Evolutionary conservation across 495 filamentous ascomycete genomes (phyloP), one percentile per base, ranked within the genome.

Genomic region (Lasiosphaeris hirsuta): DNA sequence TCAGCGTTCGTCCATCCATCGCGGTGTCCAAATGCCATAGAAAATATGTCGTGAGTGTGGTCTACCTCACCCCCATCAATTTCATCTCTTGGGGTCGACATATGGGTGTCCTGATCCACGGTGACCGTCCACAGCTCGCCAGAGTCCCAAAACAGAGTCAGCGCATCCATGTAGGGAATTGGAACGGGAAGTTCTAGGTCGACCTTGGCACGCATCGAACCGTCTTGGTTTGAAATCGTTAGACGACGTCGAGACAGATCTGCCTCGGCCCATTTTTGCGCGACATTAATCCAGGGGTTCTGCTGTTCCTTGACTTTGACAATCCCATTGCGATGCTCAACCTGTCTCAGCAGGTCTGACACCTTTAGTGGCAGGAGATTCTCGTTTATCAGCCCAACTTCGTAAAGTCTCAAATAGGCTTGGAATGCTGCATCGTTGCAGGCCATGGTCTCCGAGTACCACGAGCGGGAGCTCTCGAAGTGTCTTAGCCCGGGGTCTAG

Each of bases 391-490:
- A 96, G 73, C 0, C 87, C 86, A 40, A 81, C 85, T 36, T 82
- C 56, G 63, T 91, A 84, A 0, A 98, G 77, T 2, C 78, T 78
- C 23, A 79, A 70, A 64, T 93, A 96, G 10, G 92, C 89, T 63
- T 90, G 81, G 51, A 96, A 94, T 0, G 91, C 89, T 2, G 90
- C 86, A 65, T 97, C 94, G 59, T 86, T 89, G 59, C 76, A 84
- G 5, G 94, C 93, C 49, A 79, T 85, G 39, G 78, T 83, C 67
- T 96, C 90, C 1, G 86, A 88, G 5, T 58, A 66, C 90, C 92
- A 97, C 45, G 67, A 57, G 4, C 60, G 57, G 6, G 63, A 66
- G 39, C 90, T 84, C 34, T 71, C 60, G 2, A 79, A 71, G 30
- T 64, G 68, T 8, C 92, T 84, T n/a, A 90, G 72, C 3, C 80